Conservation (phyloP, 2,329 filamentous ascomycete genomes). For the Pestalotiopsis fici region DNA sequence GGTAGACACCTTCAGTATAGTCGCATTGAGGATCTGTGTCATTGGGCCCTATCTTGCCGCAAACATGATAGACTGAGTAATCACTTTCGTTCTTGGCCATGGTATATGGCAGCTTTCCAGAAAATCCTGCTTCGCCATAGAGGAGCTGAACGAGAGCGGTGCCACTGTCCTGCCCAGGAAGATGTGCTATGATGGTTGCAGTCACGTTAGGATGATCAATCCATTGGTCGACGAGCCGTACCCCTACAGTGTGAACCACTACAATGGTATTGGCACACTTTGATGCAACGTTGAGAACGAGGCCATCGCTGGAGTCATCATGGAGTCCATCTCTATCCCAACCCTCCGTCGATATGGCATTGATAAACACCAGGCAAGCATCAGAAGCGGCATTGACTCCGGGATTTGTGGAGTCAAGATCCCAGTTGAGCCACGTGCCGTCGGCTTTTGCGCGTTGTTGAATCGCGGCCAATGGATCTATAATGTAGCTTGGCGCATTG, state of each 20-base stretch:
- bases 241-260: conserved; percentile 63
- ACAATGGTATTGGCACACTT: conserved; percentile 66
- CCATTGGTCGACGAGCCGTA: conserved; percentile 64
- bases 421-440: conserved; percentile 59
- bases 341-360: conserved; percentile 76
- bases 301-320: conserved; percentile 66
- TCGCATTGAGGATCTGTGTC: conserved; percentile 62
- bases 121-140: conserved; percentile 55
- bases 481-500: conserved; percentile 50
- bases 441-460: conserved; percentile 54
- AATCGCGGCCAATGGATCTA: conserved; percentile 57
- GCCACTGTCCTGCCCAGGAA: conserved; percentile 69
- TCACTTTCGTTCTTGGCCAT: conserved; percentile 54
- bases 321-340: conserved; percentile 67
- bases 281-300: conserved; percentile 60
- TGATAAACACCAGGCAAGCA: conserved; percentile 67
- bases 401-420: conserved; percentile 47
- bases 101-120: conserved; percentile 65
- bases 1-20: conserved; percentile 54
- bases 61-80: conserved; percentile 52
- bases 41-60: conserved; percentile 31
- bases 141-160: conserved; percentile 55
- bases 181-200: conserved; percentile 61
- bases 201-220: conserved; percentile 67
- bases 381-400: conserved; percentile 50